phyloP scores from a whole-genome alignment of 257 asterid species.

The Solanum gracilifrons region DNA sequence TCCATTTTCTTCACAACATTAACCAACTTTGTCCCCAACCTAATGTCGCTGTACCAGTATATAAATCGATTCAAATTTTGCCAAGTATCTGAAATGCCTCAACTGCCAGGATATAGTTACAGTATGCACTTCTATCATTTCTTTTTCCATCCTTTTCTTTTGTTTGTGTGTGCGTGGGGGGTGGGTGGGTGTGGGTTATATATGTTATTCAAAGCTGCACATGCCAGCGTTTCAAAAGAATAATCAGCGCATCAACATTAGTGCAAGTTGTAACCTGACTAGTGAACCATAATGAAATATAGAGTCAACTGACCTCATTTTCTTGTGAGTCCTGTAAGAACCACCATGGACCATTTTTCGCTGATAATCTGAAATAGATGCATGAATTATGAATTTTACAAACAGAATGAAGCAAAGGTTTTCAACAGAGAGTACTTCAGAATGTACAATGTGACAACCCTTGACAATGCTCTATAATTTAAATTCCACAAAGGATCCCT shows the following conservation, averaged over 20 bases:
- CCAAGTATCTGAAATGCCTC: background rate
- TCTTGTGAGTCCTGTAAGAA: constrained; percentile 22
- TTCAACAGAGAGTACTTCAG: background rate
- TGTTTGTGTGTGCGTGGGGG: background rate
- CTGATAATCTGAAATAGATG: constrained; percentile 17
- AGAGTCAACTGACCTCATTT: constrained; percentile 10
- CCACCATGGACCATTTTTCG: constrained; percentile 41
- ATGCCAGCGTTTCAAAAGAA: background rate
- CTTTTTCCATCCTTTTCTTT: background rate
- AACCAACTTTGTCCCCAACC: background rate
- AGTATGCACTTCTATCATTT: background rate
- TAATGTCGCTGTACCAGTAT: background rate
- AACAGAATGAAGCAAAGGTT: background rate
- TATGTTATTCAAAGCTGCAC: background rate
- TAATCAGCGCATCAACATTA: background rate
- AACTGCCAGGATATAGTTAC: background rate
- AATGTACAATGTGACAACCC: background rate
- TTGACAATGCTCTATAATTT: background rate
- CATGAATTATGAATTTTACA: background rate
- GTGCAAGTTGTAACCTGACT: background rate
- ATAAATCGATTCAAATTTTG: background rate
- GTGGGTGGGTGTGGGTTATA: background rate
- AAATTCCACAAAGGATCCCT: background rate
- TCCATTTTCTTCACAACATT: background rate
- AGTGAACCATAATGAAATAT: background rate